Base-by-base conservation (phyloP, 1,139 yeast genomes). In the Sugiyamaella castrensis region DNA sequence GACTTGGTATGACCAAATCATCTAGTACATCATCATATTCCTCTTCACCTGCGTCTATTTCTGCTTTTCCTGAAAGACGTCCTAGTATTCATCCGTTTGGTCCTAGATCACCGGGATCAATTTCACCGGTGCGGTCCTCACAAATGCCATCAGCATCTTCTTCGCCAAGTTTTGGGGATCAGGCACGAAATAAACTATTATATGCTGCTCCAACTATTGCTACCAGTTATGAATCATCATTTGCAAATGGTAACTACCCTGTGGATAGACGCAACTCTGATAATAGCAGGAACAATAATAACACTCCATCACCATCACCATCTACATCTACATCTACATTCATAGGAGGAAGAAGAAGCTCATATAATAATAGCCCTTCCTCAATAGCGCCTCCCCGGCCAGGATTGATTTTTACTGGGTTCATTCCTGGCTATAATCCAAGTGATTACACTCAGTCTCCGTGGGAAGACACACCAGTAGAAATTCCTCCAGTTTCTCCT, bases 41-140 rank as follows among this genome's bases (percentile, higher is more conserved):
- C 12, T 10, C 19, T 40, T 10, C 37, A 13, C 53, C 51, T 6
- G 48, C 32, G 6, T 30, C 40, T 8, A 51, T 52, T 5, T 37
- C 47, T 10, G 52, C 48, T 28, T 46, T 52, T 16, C 43, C 47
- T 8, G 52, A 51, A 28, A 24, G 51, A 13, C 37, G 57, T 28
- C 55, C 55, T 8, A 48, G 46, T 9, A 38, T 40, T 13, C 58
- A 53, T 41, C 58, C 57, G 12, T 39, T 46, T 12, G 57, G 55
- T 2, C 55, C 57, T 4, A 41, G 45, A 24, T 41, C 45, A 7
- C 45, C 35, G 24, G 19, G 43, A 8, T 11, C 37, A 4, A 7
- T 13, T 24, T 10, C 13, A 39, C 32, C 29, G 24, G 27, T 12
- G 19, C 35, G 40, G n/a, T n/a, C n/a, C 4, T 24, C 15, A 13